These are phyloP conservation scores for Phyllosticta paracitricarpa DNA, from an alignment of 2,329 filamentous ascomycete genomes.

Conservation along the genomic window DNA sequence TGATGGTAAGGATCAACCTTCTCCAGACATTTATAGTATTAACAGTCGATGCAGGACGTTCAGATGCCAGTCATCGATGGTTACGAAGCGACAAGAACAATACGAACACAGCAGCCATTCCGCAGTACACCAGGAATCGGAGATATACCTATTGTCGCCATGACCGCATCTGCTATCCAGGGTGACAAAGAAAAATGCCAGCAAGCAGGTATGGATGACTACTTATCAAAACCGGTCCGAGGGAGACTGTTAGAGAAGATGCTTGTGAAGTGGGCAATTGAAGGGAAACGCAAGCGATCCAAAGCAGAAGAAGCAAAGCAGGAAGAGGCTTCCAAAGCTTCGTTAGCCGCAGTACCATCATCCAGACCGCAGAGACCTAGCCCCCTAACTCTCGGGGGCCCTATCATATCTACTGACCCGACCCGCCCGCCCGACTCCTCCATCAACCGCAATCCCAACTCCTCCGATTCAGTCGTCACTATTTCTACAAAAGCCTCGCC, in stretches of 20 bases:
- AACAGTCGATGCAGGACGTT: conserved; percentile 38
- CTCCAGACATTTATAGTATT: too few relatives aligned
- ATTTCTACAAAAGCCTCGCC: conserved; percentile 5
- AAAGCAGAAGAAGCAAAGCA: not conserved
- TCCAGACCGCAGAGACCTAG: not conserved
- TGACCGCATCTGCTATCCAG: conserved; percentile 71
- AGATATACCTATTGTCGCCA: conserved; percentile 66
- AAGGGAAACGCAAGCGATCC: conserved; percentile 27
- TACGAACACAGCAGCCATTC: conserved; percentile 60
- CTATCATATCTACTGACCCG: not conserved
- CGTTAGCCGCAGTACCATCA: not conserved
- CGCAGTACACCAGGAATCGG: conserved; percentile 43
- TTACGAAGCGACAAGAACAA: conserved; percentile 64
- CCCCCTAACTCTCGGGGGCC: not conserved
- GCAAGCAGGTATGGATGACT: conserved; percentile 67
- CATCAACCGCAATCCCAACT: not conserved
- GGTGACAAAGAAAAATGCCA: conserved; percentile 67
- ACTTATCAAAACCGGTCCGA: conserved; percentile 64
- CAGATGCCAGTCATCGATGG: conserved; percentile 62
- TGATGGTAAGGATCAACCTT: conserved; percentile 41
- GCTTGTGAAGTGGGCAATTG: conserved; percentile 57
- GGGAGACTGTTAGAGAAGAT: conserved; percentile 58
- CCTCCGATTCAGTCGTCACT: not conserved
- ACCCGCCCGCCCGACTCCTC: not conserved
- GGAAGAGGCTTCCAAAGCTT: not conserved